Conservation (phyloP, 2,329 filamentous ascomycete species). For the Dothideomycetes sp. region DNA sequence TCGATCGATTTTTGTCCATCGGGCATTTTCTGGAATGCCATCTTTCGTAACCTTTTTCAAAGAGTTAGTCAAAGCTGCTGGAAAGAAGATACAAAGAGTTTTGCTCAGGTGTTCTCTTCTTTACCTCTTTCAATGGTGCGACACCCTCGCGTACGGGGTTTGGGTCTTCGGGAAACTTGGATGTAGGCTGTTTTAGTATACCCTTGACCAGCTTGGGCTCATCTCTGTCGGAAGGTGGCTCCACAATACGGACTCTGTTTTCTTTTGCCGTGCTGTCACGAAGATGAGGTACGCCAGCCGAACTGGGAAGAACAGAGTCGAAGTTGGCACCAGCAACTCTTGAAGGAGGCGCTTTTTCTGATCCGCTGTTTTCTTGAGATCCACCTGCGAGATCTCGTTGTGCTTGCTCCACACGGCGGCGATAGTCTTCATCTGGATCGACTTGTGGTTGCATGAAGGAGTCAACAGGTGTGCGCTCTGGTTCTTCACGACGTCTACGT, state of each 20-base stretch:
- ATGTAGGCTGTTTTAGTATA: conserved; percentile 74
- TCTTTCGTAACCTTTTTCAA: conserved; percentile 25
- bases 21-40: conserved; percentile 53
- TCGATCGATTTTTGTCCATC: conserved; percentile 89
- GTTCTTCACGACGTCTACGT: conserved; percentile 14
- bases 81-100: too few relatives aligned
- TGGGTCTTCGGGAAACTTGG: conserved; percentile 77
- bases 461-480: conserved; percentile 20
- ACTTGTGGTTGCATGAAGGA: conserved; percentile 25
- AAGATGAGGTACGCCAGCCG: too few relatives aligned
- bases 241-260: conserved; percentile 51
- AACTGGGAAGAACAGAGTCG: too few relatives aligned
- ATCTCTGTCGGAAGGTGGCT: conserved; percentile 58
- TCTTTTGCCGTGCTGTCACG: conserved; percentile 19
- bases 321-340: too few relatives aligned
- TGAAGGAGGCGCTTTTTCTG: conserved; percentile 12
- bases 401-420: conserved; percentile 37
- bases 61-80: too few relatives aligned
- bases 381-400: conserved; percentile 10
- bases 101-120: conserved; percentile 5
- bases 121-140: conserved; percentile 74
- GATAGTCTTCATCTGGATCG: conserved; percentile 44
- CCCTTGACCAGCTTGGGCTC: conserved; percentile 63
- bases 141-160: conserved; percentile 82
- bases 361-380: conserved; percentile 2